Evolutionary conservation across 1,284 basidiomycete species (phyloP).

Genomic region (Entoloma clypeatum): DNA sequence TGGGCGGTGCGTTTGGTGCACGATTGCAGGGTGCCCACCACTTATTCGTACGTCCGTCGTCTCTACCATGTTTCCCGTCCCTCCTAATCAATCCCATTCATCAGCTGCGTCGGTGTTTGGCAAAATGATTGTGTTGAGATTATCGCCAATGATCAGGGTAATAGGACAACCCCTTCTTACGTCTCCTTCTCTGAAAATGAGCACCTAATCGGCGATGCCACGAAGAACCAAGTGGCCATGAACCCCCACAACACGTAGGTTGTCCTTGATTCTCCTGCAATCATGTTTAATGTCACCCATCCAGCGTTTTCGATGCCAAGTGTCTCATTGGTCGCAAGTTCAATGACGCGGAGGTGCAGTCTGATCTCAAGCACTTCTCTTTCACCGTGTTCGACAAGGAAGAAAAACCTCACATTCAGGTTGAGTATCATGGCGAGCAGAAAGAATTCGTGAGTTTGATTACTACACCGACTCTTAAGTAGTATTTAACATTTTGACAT

Average conservation of each 20-base stretch:
- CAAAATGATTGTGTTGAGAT: slow-evolving; percentile 98
- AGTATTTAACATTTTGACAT: slow-evolving; percentile 16
- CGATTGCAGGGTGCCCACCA: too few species aligned
- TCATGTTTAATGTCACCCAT: slow-evolving; percentile 19
- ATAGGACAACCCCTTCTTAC: slow-evolving; percentile 94
- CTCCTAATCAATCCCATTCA: slow-evolving; percentile 14
- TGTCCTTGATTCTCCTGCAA: slow-evolving; percentile 3
- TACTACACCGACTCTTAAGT: slow-evolving; percentile 3
- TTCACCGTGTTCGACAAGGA: slow-evolving; percentile 84
- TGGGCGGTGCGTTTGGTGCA: too few species aligned
- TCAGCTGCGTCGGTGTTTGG: slow-evolving; percentile 83
- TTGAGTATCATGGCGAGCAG: slow-evolving; percentile 87
- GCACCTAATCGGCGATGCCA: slow-evolving; percentile 94
- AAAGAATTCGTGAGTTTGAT: slow-evolving; percentile 81
- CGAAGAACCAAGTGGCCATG: slow-evolving; percentile 93
- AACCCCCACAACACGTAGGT: slow-evolving; percentile 74
- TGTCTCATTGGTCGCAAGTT: slow-evolving; percentile 45
- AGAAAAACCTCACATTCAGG: slow-evolving; percentile 86
- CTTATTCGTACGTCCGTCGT: slow-evolving; percentile 61
- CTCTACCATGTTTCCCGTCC: slow-evolving; percentile 8
- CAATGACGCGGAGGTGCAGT: slow-evolving; percentile 84
- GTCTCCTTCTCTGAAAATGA: slow-evolving; percentile 92
- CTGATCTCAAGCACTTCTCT: slow-evolving; percentile 94
- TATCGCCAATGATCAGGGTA: slow-evolving; percentile 97
- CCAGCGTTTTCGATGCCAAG: slow-evolving; percentile 50